Evolutionary conservation across 176 grass and related monocot genomes (phyloP), one percentile per base, ranked within the genome.

Genomic region (Carex myosuroides): DNA sequence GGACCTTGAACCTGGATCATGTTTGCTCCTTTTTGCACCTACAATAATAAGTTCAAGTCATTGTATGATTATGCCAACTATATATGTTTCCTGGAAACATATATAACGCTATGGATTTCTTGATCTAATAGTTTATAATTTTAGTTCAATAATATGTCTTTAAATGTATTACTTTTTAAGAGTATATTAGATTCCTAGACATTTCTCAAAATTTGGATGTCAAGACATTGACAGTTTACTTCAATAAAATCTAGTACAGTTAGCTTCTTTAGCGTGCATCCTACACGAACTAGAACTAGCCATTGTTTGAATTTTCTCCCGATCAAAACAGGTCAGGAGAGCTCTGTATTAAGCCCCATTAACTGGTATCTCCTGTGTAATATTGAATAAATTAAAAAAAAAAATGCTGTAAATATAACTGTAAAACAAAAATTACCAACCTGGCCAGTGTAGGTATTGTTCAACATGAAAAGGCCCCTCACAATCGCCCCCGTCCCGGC

Each of bases 391-490:
- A 18, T 60, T 60, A 10, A 48, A 48, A 11, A 48, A 48, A 48
- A 11, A 50, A 50, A 50, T 9, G 13, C 5, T 44, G 13, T 12
- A 81, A 42, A 20, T 62, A 80, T 44, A 56, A 60, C 41, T 32
- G 30, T 44, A 6, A 30, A 37, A 6, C 9, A 14, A 61, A 44
- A 67, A 83, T 29, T 20, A 81, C 82, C 42, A 32, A 90, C 95
- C 92, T 95, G 95, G 66, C 21, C 80, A 79, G 83, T 86, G 60
- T 98, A 98, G n/a, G 86, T 87, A 24, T 95, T 89, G 85, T 89
- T 95, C 84, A 90, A 91, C 89, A 87, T 95, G 87, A 98, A 98
- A 71, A 98, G 90, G 39, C 95, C 95, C 74, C 87, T 93, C 8
- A 98, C 95, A 48, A 98, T 87, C 64, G 91, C 89, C 0, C 95